Conservation (phyloP, 2,329 filamentous ascomycete species). For the Dactylonectria macrodidyma region DNA sequence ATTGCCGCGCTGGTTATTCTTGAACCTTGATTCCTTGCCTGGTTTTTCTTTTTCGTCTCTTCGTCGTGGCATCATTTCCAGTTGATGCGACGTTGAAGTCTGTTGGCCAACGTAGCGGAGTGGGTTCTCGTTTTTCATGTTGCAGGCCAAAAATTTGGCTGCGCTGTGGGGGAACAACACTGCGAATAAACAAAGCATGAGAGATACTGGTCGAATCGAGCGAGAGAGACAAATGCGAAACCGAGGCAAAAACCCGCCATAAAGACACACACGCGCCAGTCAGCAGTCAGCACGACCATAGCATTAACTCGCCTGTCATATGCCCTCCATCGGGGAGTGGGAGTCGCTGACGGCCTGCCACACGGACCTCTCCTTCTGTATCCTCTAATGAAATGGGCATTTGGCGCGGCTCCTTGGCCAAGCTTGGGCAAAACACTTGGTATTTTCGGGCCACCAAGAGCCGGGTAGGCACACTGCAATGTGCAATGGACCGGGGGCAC, state of each 20-base stretch:
- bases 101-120: neutral
- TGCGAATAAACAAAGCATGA: neutral
- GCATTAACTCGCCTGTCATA: neutral
- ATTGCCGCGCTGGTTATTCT: neutral
- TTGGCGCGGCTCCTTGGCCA: neutral
- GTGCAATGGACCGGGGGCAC: no score
- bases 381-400: conserved; percentile 1
- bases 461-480: no score
- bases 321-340: neutral
- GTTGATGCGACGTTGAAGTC: conserved; percentile 10
- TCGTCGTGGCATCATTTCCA: neutral
- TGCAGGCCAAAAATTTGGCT: no score
- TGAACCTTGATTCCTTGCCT: neutral
- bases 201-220: neutral
- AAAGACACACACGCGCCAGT: neutral
- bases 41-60: neutral
- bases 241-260: neutral
- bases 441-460: neutral
- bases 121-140: neutral
- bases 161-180: conserved; percentile 1
- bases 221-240: neutral
- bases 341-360: neutral
- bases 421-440: conserved; percentile 14
- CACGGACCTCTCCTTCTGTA: neutral
- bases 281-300: neutral